Percentiles rank a stretch among this genome's conserved stretches.
Conservation (phyloP, 768 basidiomycete genomes). For the Lepiota brunneoincarnata region DNA sequence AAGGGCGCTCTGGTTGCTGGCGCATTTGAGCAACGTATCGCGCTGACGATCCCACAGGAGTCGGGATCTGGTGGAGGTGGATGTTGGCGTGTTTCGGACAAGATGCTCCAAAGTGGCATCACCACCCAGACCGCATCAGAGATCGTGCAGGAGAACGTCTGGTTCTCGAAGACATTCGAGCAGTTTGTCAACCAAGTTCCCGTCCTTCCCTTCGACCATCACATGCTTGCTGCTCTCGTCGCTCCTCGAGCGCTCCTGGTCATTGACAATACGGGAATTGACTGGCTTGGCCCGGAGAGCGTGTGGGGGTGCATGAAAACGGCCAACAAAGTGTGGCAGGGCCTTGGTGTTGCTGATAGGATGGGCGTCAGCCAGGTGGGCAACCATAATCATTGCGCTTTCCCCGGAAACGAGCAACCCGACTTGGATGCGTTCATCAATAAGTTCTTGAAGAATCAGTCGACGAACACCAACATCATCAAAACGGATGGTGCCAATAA, state of each 20-base stretch:
- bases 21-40: constrained; percentile 57
- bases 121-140: constrained; percentile 53
- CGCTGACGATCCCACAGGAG: constrained; percentile 60
- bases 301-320: constrained; percentile 51
- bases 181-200: constrained; percentile 42
- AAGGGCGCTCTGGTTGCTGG: constrained; percentile 60
- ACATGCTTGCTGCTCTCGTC: constrained; percentile 51
- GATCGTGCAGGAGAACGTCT: constrained; percentile 61
- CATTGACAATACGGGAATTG: constrained; percentile 54
- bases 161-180: constrained; percentile 53
- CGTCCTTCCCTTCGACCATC: constrained; percentile 58
- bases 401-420: constrained; percentile 44
- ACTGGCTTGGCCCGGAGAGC: constrained; percentile 53
- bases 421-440: constrained; percentile 53
- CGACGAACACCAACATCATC: constrained; percentile 44
- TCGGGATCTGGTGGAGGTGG: constrained; percentile 58
- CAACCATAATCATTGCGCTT: constrained; percentile 52
- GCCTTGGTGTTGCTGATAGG: constrained; percentile 40
- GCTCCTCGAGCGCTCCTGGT: constrained; percentile 52
- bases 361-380: constrained; percentile 57
- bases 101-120: constrained; percentile 39
- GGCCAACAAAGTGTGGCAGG: constrained; percentile 48
- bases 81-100: constrained; percentile 60
- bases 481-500: constrained; percentile 41
- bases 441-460: constrained; percentile 50